Conservation (phyloP, 192 early-diverging fungal genomes). For the Umbelopsis sp. region DNA sequence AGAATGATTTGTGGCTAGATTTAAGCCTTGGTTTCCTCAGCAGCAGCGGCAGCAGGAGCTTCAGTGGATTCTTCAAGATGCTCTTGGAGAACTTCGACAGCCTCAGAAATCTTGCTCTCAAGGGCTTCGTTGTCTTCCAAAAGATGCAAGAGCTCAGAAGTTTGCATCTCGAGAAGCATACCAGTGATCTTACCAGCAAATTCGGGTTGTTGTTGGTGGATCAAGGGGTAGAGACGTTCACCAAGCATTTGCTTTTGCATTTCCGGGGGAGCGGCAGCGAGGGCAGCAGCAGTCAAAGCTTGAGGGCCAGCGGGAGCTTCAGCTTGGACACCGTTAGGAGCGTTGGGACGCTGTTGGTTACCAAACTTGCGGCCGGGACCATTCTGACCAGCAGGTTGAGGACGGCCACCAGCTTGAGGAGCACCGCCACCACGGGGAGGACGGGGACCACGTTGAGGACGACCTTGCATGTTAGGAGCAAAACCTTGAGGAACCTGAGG, state of each 20-base stretch:
- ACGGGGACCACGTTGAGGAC: constrained; percentile 11
- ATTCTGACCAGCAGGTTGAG: constrained; percentile 23
- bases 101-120: constrained; percentile 81
- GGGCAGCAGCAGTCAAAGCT: constrained; percentile 62
- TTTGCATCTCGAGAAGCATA: constrained; percentile 98
- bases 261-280: constrained; percentile 77
- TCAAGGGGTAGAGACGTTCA: constrained; percentile 91
- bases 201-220: constrained; percentile 60
- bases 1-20: neutral
- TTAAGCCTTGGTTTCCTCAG: constrained; percentile 16
- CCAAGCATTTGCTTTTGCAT: constrained; percentile 96
- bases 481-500: constrained; percentile 40
- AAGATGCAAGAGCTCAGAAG: constrained; percentile 87
- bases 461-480: constrained; percentile 18
- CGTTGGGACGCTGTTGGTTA: constrained; percentile 18
- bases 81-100: constrained; percentile 78
- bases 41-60: neutral
- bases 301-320: constrained; percentile 16
- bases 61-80: constrained; percentile 33
- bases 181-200: constrained; percentile 98
- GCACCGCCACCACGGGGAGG: neutral
- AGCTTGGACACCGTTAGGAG: constrained; percentile 6
- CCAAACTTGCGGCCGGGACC: constrained; percentile 14
- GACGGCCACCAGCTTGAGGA: constrained; percentile 19
- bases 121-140: constrained; percentile 83